A percentile compares a stretch with the other conserved stretches of the same genome.
phyloP scores from a whole-genome alignment of 305 asterid genomes.

The Solanum hybrid region DNA sequence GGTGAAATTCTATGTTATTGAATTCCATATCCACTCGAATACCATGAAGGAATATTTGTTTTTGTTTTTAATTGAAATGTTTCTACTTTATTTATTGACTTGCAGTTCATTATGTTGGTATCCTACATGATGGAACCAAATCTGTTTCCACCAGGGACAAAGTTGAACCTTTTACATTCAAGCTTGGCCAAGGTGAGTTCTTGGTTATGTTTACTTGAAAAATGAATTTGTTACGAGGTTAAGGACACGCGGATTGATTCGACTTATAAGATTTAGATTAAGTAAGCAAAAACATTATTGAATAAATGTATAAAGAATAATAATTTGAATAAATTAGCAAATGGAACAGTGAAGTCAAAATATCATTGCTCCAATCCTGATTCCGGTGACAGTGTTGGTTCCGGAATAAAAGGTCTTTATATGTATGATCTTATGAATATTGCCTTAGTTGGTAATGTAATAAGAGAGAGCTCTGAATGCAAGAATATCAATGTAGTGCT shows the following conservation, averaged over 20 bases:
- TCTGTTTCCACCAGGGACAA: conserved; percentile 42
- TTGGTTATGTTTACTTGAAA: not conserved
- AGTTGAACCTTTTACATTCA: conserved; percentile 35
- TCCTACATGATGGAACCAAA: conserved; percentile 37
- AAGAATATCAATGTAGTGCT: not conserved
- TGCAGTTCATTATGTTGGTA: conserved; percentile 59
- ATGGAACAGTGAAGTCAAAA: not conserved
- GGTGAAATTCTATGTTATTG: not conserved
- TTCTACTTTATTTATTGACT: conserved; percentile 1
- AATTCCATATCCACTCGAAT: not conserved
- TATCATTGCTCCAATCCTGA: not conserved
- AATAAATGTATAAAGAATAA: not conserved
- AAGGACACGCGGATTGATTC: not conserved
- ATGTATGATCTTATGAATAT: not conserved
- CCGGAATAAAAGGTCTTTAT: not conserved
- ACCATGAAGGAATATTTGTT: not conserved
- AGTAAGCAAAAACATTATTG: not conserved
- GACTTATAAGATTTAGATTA: not conserved
- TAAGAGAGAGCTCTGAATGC: not conserved
- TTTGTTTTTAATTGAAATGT: not conserved
- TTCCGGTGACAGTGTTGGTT: not conserved
- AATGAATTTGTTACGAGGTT: not conserved
- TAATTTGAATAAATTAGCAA: not conserved
- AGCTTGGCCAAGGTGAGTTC: conserved; percentile 52
- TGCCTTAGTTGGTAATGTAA: not conserved